Base-by-base conservation (phyloP, 2,329 filamentous ascomycete genomes). In the Colletotrichum musicola region DNA sequence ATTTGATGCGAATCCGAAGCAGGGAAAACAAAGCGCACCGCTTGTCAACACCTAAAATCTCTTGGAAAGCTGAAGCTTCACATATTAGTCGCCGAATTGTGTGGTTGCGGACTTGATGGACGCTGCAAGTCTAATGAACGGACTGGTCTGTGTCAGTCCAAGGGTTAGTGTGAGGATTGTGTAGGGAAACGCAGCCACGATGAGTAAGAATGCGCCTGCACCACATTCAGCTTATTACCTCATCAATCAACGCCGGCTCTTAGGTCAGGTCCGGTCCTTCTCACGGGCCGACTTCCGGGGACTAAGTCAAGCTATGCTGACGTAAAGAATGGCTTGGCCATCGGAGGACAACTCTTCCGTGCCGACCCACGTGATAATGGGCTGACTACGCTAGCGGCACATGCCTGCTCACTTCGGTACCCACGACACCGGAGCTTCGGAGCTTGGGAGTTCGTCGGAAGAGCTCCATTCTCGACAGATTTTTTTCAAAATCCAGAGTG, bases 381-480 rank as follows among this genome's bases (percentile, higher is more conserved):
- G 30, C 30, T 35, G 30, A 46, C 16, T 46, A 46, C 46, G n/a
- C 46, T 13, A n/a, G n/a, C 62, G 62, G 66, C 62, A 65, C 44
- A 35, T 35, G 30, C 30, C 7, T 35, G 30, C 30, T 35, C 30
- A 60, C n/a, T 49, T 12, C 20, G 60, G 40, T 60, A 60, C 55
- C 62, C 49, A 65, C 42, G 66, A 38, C 42, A 35, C n/a, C 35
- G 27, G 25, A 65, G 61, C 55, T 60, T 50, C 44, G 44, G 16
- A 49, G 46, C 46, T 50, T 30, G 51, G 54, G 46, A 54, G 61
- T 59, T 59, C 61, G 18, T 66, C 56, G 62, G 66, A 60, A 51
- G 55, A 69, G 62, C 62, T 66, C 62, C 66, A 66, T 60, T 61
- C 50, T 56, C 44, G 66, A 56, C 66, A 68, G 66, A 69, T 42